A percentile compares a stretch with the other conserved stretches of the same genome.
Conservation (phyloP, 2,329 filamentous ascomycete genomes). For the Coniochaeta ligniaria region DNA sequence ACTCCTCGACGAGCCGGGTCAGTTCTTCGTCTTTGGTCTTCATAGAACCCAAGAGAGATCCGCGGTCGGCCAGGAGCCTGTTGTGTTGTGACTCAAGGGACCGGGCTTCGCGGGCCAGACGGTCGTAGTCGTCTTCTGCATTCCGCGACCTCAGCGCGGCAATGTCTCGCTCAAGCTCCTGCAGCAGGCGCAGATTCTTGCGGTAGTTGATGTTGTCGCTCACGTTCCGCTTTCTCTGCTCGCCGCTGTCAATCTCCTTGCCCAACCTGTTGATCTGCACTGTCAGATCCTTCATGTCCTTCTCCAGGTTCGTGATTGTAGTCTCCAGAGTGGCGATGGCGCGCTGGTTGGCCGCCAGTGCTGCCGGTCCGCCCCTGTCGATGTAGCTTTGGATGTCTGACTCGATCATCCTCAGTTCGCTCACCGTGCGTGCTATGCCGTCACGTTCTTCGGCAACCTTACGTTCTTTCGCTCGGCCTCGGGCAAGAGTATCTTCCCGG, state of each 20-base stretch:
- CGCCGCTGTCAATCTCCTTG: slow-evolving; percentile 69
- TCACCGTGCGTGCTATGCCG: slow-evolving; percentile 64
- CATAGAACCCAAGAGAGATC: slow-evolving; percentile 69
- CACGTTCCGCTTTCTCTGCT: slow-evolving; percentile 80
- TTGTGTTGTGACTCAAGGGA: slow-evolving; percentile 62
- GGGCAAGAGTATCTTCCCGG: slow-evolving; percentile 68
- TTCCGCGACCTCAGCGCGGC: slow-evolving; percentile 68
- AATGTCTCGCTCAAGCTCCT: slow-evolving; percentile 63
- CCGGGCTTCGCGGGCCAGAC: slow-evolving; percentile 63
- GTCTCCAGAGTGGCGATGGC: slow-evolving; percentile 63
- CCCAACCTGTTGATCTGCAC: slow-evolving; percentile 70
- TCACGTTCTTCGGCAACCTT: slow-evolving; percentile 64
- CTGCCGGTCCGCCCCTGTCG: slow-evolving; percentile 64
- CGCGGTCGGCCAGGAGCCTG: slow-evolving; percentile 63
- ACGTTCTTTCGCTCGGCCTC: slow-evolving; percentile 66
- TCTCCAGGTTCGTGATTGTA: slow-evolving; percentile 57
- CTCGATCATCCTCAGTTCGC: slow-evolving; percentile 69
- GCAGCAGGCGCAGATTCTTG: slow-evolving; percentile 62
- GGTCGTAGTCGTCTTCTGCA: slow-evolving; percentile 73
- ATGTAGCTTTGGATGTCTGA: slow-evolving; percentile 75
- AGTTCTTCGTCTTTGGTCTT: slow-evolving; percentile 81
- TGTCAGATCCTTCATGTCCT: slow-evolving; percentile 60
- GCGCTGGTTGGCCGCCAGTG: slow-evolving; percentile 61
- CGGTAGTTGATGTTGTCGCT: slow-evolving; percentile 83
- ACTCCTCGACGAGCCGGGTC: slow-evolving; percentile 65